Percentiles rank a stretch among this genome's conserved stretches.
Evolutionary conservation across 2,329 filamentous ascomycete species (phyloP).

Genomic region (Alternaria hordeiaustralica): DNA sequence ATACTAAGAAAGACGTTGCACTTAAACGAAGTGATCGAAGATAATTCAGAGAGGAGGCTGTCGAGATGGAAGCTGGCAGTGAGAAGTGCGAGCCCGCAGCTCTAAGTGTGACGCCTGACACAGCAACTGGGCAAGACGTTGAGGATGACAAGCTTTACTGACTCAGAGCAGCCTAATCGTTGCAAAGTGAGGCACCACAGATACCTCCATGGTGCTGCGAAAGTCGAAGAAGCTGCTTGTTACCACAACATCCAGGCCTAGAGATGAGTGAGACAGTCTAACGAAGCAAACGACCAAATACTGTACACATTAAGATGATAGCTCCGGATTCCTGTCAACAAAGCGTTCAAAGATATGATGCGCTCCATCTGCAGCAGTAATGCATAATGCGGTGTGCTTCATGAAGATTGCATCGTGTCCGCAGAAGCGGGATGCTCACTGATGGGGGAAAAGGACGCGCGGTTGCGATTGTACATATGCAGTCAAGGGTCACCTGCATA

Average conservation of each 20-base stretch:
- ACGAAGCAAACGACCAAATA: background rate
- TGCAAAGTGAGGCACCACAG: background rate
- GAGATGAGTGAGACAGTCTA: background rate
- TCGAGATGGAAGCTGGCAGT: background rate
- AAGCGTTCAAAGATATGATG: background rate
- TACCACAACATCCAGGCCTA: background rate
- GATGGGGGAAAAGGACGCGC: conserved; percentile 2
- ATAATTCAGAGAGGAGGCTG: background rate
- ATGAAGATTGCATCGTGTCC: background rate
- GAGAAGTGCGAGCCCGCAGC: background rate
- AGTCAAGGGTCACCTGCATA: background rate
- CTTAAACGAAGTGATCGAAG: background rate
- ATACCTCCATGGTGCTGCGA: background rate
- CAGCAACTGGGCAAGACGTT: background rate
- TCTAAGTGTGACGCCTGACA: background rate
- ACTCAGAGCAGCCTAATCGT: background rate
- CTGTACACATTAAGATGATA: background rate
- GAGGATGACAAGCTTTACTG: background rate
- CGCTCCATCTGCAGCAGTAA: background rate
- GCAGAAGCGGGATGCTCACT: background rate
- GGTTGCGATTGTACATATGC: background rate
- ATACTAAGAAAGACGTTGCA: background rate
- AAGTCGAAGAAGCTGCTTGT: background rate
- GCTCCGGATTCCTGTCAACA: background rate
- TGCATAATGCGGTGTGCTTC: background rate